Evolutionary conservation across 2,329 filamentous ascomycete genomes (phyloP), one percentile per base, ranked within the genome.

Genomic region (Pyricularia grisea): DNA sequence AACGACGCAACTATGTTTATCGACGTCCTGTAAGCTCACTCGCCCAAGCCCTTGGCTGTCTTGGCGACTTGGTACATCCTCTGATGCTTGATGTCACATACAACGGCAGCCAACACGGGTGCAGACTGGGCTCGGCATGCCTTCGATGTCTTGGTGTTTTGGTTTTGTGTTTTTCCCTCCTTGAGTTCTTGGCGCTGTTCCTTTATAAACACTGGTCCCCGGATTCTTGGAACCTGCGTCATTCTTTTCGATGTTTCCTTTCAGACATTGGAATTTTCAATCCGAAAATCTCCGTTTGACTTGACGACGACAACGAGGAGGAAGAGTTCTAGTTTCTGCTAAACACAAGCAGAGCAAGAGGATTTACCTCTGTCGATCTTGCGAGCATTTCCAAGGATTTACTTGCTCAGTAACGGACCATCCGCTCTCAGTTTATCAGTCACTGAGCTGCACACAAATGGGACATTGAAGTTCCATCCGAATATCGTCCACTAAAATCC

Each of bases 221-320:
- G 25, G 36, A 50, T 67, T 58, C 28, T 50, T 58, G 42, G 66
- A 67, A 55, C 27, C 66, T 67, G 66, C 66, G 66, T 67, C 66
- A 67, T 67, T 28, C 12, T 67, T n/a, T 55, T 23, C 27, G 42
- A 31, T 3, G 36, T 67, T 10, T 60, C 30, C n/a, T 30, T 17
- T 63, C 20, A 63, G 60, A 30, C 60, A 63, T 63, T 63, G 60
- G 60, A 63, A 28, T 63, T 63, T 28, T 28, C 14, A 2, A 30
- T 1, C 30, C 23, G 60, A 20, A 30, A 63, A 28, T 25, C 11
- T 28, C 60, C 25, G 2, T 3, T 28, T 27, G 27, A 30, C 25
- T 17, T 5, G n/a, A 25, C 58, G 58, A 61, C n/a, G n/a, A 61
- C n/a, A 23, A 61, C n/a, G 58, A 27, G 4, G 23, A 25, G 11